Evolutionary conservation across 2,329 filamentous ascomycete species (phyloP).

Genomic region (Microsporum audouinii): DNA sequence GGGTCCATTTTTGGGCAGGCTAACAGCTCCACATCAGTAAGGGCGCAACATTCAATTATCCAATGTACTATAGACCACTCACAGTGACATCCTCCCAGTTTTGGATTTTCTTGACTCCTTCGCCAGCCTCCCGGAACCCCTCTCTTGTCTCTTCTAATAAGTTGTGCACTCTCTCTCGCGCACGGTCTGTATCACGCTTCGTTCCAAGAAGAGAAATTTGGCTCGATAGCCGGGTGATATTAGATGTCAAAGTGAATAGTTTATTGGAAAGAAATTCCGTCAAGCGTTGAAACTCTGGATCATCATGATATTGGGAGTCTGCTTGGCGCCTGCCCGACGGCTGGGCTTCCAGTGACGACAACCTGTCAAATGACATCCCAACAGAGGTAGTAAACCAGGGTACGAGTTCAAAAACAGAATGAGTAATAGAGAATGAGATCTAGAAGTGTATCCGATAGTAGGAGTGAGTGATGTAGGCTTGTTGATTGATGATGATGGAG

Average conservation of each 20-base stretch:
- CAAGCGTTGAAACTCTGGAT: conserved; percentile 79
- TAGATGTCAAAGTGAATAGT: conserved; percentile 77
- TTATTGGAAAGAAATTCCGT: conserved; percentile 76
- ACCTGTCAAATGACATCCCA: conserved; percentile 88
- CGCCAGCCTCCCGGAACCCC: conserved; percentile 81
- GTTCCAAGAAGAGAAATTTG: conserved; percentile 81
- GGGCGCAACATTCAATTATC: neutral
- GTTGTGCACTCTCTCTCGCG: conserved; percentile 81
- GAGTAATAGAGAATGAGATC: neutral
- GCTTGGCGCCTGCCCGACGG: conserved; percentile 55
- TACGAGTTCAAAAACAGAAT: neutral
- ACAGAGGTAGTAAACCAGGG: neutral
- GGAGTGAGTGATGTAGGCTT: neutral
- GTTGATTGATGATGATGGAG: neutral
- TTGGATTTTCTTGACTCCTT: conserved; percentile 86
- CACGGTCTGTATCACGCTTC: conserved; percentile 77
- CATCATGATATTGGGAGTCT: conserved; percentile 70
- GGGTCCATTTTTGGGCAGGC: conserved; percentile 93
- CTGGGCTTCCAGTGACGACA: conserved; percentile 73
- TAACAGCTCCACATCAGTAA: conserved; percentile 27
- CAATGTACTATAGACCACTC: conserved; percentile 23
- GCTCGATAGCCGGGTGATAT: conserved; percentile 71
- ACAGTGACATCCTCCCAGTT: conserved; percentile 75
- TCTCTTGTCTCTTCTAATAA: conserved; percentile 75
- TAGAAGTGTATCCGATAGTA: neutral